Conservation (phyloP, 148 eudicot species). For the Silene latifolia region DNA sequence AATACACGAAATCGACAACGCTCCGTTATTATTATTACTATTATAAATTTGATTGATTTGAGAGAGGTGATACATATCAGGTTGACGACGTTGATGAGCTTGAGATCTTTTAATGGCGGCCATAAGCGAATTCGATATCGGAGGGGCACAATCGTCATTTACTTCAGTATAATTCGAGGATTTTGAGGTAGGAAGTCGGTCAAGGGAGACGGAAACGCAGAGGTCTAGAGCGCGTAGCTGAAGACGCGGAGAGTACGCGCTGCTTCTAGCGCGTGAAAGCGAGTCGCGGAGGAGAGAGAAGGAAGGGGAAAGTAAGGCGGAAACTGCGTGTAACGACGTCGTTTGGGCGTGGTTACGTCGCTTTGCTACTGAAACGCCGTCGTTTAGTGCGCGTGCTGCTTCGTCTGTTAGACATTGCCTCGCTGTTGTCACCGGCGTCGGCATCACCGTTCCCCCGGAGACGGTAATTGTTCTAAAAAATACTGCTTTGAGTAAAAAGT, state of each 20-base stretch:
- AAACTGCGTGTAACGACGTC: slow-evolving; percentile 80
- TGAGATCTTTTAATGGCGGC: slow-evolving; percentile 92
- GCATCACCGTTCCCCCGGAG: slow-evolving; percentile 53
- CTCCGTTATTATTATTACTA: neutral
- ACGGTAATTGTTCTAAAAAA: neutral
- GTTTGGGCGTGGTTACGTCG: slow-evolving; percentile 85
- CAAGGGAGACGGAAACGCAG: slow-evolving; percentile 70
- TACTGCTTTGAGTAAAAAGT: too few species aligned
- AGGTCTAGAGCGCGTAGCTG: slow-evolving; percentile 83
- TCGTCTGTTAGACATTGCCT: slow-evolving; percentile 83
- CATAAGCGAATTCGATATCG: slow-evolving; percentile 84
- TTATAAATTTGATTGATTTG: slow-evolving; percentile 7
- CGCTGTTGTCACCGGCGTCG: slow-evolving; percentile 82
- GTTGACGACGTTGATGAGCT: slow-evolving; percentile 85
- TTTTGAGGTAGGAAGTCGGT: slow-evolving; percentile 51
- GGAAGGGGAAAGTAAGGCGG: slow-evolving; percentile 64
- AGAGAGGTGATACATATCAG: slow-evolving; percentile 66
- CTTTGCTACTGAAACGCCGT: slow-evolving; percentile 77
- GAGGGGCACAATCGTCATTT: slow-evolving; percentile 55
- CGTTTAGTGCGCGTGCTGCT: slow-evolving; percentile 67
- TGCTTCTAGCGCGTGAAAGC: slow-evolving; percentile 53
- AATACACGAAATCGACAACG: slow-evolving; percentile 34
- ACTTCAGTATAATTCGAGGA: neutral
- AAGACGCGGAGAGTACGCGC: slow-evolving; percentile 55
- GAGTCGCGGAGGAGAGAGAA: slow-evolving; percentile 67